These are phyloP conservation scores for Plasmodium gaboni DNA, from an alignment of 169 alveolate species.

Conservation along the genomic window DNA sequence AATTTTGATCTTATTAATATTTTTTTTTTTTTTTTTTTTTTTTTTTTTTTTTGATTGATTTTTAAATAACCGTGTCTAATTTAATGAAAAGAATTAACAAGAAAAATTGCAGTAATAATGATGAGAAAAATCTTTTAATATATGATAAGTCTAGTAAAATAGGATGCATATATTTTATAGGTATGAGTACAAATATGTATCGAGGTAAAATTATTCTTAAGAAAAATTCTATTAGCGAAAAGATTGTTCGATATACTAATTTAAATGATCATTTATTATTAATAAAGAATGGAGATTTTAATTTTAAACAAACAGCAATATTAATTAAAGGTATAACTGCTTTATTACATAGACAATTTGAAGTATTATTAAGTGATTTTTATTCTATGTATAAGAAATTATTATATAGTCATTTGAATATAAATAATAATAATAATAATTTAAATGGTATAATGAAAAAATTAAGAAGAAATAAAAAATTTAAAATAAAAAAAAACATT, in stretches of 20 bases:
- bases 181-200: constrained; percentile 64
- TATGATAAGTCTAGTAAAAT: constrained; percentile 63
- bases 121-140: constrained; percentile 51
- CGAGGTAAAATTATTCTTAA: constrained; percentile 68
- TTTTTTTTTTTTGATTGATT: not conserved
- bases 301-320: constrained; percentile 73
- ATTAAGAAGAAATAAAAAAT: constrained; percentile 24
- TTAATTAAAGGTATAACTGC: constrained; percentile 74
- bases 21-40: not conserved
- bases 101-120: constrained; percentile 19
- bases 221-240: constrained; percentile 57
- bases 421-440: not conserved
- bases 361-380: constrained; percentile 59
- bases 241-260: constrained; percentile 64
- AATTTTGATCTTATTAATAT: constrained; percentile 3
- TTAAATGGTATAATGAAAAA: constrained; percentile 28
- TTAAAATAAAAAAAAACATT: constrained; percentile 34
- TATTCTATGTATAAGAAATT: constrained; percentile 71
- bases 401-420: constrained; percentile 30
- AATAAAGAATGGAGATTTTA: constrained; percentile 66
- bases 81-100: constrained; percentile 6
- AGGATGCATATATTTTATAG: constrained; percentile 73
- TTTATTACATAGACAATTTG: constrained; percentile 67
- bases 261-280: constrained; percentile 57
- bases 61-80: not conserved